Percentiles rank a stretch among this genome's conserved stretches.
Evolutionary conservation across 2,329 filamentous ascomycete species (phyloP).

Genomic region (Diaporthe nobilis): DNA sequence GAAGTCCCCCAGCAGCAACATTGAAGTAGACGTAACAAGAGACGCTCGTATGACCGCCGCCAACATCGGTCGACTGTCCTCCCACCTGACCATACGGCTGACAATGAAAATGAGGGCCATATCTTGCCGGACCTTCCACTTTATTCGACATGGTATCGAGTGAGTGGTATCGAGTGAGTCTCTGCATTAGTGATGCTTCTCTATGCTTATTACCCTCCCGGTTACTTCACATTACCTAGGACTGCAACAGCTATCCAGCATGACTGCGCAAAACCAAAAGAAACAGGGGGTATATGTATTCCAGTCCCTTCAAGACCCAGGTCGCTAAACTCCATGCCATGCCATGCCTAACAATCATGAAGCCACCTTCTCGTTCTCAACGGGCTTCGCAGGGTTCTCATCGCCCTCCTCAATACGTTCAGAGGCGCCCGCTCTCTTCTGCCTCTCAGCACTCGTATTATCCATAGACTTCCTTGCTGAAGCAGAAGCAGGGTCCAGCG

Average conservation of each 20-base stretch:
- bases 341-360: not conserved
- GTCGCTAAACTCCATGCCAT: not conserved
- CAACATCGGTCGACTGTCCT: too few species aligned
- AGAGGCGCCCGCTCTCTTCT: constrained; percentile 2
- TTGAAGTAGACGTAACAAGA: too few species aligned
- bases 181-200: not conserved
- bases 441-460: constrained; percentile 7
- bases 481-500: constrained; percentile 4
- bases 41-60: too few species aligned
- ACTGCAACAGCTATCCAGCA: not conserved
- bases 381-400: not conserved
- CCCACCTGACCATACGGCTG: too few species aligned
- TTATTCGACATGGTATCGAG: not conserved
- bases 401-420: constrained; percentile 24
- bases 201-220: not conserved
- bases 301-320: not conserved
- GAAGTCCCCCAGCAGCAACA: too few species aligned
- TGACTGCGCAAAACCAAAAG: not conserved
- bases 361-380: constrained; percentile 8
- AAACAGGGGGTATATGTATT: constrained; percentile 32
- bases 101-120: not conserved
- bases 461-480: not conserved
- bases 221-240: not conserved
- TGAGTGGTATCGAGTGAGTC: not conserved
- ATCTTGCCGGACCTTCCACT: not conserved